A percentile compares a stretch with the other conserved stretches of the same genome.
Conservation (phyloP, 108 stramenopile species). For the Epipyxis sp. region DNA sequence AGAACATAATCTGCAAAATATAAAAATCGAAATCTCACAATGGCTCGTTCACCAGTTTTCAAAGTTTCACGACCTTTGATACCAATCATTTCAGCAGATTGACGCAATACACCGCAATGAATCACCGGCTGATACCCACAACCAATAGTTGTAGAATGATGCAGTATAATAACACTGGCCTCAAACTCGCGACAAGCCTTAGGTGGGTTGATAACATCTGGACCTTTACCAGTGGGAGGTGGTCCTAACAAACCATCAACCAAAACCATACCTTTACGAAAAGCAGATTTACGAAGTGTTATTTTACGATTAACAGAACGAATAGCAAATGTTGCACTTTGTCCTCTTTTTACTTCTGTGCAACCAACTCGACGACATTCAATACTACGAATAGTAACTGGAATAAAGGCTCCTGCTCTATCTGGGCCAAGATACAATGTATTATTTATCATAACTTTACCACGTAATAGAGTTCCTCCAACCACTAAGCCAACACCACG, state of each 20-base stretch:
- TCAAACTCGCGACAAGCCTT: conserved; percentile 45
- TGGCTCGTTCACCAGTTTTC: conserved; percentile 51
- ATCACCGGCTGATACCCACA: conserved; percentile 62
- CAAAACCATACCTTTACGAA: conserved; percentile 57
- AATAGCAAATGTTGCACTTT: conserved; percentile 58
- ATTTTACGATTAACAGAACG: conserved; percentile 46
- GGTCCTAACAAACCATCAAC: conserved; percentile 30
- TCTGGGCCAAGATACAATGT: conserved; percentile 58
- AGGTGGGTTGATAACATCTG: not conserved
- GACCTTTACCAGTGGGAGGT: not conserved
- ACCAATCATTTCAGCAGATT: conserved; percentile 43
- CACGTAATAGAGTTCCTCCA: conserved; percentile 59
- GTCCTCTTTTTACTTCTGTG: conserved; percentile 52
- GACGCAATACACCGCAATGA: conserved; percentile 56
- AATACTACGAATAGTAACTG: conserved; percentile 49
- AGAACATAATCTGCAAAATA: conserved; percentile 58
- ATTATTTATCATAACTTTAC: conserved; percentile 39
- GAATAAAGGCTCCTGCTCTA: conserved; percentile 52
- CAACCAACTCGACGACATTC: conserved; percentile 53
- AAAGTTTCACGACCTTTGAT: conserved; percentile 36
- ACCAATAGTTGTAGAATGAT: conserved; percentile 61
- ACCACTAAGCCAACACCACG: conserved; percentile 62
- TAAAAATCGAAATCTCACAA: conserved; percentile 56
- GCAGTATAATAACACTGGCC: conserved; percentile 59
- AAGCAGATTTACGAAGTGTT: conserved; percentile 41